phyloP scores from a whole-genome alignment of 768 basidiomycete genomes.

The Mycena galopus region DNA sequence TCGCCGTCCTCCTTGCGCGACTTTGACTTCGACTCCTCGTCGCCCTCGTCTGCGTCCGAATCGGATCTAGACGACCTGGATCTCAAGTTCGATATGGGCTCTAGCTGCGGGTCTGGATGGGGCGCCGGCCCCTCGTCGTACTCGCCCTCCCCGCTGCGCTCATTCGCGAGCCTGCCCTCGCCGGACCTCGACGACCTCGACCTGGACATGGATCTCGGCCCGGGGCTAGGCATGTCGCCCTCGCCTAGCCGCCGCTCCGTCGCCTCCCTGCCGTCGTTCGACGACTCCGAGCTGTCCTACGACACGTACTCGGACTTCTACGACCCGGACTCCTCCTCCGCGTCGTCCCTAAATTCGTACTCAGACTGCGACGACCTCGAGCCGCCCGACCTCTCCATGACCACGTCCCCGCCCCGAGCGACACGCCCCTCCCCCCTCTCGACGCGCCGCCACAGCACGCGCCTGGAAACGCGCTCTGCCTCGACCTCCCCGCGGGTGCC shows the following conservation, averaged over 20 bases:
- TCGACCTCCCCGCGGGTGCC: slow-evolving; percentile 20
- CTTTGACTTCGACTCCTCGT: background rate
- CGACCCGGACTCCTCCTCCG: background rate
- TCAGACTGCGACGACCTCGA: background rate
- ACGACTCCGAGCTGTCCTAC: slow-evolving; percentile 4
- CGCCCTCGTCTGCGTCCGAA: too few species aligned
- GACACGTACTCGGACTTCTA: background rate
- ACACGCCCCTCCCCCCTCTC: background rate
- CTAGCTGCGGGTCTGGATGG: too few species aligned
- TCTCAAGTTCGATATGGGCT: background rate
- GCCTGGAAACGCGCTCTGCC: slow-evolving; percentile 26
- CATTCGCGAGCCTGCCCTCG: slow-evolving; percentile 28
- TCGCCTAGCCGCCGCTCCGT: slow-evolving; percentile 27
- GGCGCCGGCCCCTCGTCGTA: background rate
- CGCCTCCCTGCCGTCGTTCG: slow-evolving; percentile 18
- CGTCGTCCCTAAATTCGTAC: background rate
- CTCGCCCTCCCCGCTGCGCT: slow-evolving; percentile 11
- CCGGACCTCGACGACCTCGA: slow-evolving; percentile 37
- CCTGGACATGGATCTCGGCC: slow-evolving; percentile 29
- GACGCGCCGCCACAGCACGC: slow-evolving; percentile 10
- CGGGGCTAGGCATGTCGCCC: slow-evolving; percentile 14
- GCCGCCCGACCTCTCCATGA: slow-evolving; percentile 3
- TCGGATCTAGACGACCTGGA: slow-evolving; percentile 15
- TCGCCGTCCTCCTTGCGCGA: slow-evolving; percentile 19
- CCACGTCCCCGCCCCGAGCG: background rate